These are phyloP conservation scores for Eutrema salsugineum DNA, from an alignment of 441 rosid genomes.

Conservation along the genomic window DNA sequence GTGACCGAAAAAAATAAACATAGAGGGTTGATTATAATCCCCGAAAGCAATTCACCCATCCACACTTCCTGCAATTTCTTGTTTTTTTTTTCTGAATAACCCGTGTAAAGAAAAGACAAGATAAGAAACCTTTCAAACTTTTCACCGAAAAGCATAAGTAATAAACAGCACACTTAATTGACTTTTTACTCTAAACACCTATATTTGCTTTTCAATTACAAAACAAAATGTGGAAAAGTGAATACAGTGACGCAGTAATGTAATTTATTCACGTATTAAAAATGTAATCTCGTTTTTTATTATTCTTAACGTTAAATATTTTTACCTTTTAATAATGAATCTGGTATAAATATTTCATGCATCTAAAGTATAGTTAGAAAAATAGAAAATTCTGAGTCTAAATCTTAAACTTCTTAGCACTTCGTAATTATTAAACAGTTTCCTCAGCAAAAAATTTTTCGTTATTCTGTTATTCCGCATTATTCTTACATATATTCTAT, in stretches of 20 bases:
- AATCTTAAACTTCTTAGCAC: not conserved
- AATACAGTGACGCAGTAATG: not conserved
- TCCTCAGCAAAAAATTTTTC: not conserved
- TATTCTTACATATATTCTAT: not conserved
- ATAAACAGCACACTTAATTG: conserved; percentile 48
- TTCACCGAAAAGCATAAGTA: conserved; percentile 85
- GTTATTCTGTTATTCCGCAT: not conserved
- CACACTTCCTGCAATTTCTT: conserved; percentile 55
- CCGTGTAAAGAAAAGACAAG: conserved; percentile 26
- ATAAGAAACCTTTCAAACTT: conserved; percentile 35
- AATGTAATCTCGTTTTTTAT: no score
- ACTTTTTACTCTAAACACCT: conserved; percentile 44
- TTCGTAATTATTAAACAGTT: not conserved
- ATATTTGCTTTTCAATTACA: conserved; percentile 1
- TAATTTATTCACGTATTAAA: no score
- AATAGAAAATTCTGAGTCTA: not conserved
- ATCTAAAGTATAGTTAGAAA: not conserved
- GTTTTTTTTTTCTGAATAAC: conserved; percentile 1
- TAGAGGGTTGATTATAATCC: conserved; percentile 52
- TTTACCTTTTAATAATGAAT: not conserved
- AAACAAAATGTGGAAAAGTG: not conserved
- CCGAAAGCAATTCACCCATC: conserved; percentile 66
- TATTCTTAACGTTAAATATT: no score
- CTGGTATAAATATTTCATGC: not conserved
- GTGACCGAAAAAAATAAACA: conserved; percentile 1